Evolutionary conservation across 106 monocot species (phyloP).

Genomic region (Narthecium ossifragum): DNA sequence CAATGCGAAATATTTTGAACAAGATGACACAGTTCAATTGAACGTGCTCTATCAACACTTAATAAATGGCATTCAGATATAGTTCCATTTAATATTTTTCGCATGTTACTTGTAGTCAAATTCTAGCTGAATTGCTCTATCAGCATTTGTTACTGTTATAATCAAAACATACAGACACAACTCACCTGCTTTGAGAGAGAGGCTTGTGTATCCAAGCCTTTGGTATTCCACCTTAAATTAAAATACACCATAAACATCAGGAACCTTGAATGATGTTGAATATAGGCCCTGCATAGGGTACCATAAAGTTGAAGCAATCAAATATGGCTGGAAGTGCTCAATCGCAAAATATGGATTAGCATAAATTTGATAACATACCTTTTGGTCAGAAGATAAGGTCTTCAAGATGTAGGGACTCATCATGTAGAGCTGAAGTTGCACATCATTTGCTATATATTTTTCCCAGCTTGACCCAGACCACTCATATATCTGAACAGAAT

Average conservation of each 20-base stretch:
- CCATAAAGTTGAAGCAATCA: no score
- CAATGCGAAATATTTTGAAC: no score
- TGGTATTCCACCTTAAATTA: slow-evolving; percentile 96
- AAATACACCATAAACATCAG: slow-evolving; percentile 99
- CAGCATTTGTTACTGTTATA: not conserved
- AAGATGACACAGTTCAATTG: no score
- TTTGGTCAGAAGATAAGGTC: slow-evolving; percentile 61
- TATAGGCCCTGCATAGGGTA: slow-evolving; percentile 57
- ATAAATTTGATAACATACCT: slow-evolving; percentile 52
- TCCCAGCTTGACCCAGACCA: slow-evolving; percentile 90
- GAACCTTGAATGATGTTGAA: slow-evolving; percentile 89
- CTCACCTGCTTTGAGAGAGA: slow-evolving; percentile 95
- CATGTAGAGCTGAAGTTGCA: slow-evolving; percentile 97
- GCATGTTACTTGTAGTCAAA: no score
- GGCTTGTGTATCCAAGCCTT: slow-evolving; percentile 81
- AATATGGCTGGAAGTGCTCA: no score
- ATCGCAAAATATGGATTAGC: no score
- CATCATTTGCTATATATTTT: slow-evolving; percentile 85
- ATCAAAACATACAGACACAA: slow-evolving; percentile 4
- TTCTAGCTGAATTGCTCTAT: no score
- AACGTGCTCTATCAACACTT: no score
- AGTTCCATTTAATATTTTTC: no score
- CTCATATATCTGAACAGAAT: slow-evolving; percentile 86
- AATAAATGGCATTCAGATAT: no score
- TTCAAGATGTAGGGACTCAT: slow-evolving; percentile 98